Base-by-base conservation (phyloP, 495 filamentous ascomycete genomes). In the Xylaria intraflava region DNA sequence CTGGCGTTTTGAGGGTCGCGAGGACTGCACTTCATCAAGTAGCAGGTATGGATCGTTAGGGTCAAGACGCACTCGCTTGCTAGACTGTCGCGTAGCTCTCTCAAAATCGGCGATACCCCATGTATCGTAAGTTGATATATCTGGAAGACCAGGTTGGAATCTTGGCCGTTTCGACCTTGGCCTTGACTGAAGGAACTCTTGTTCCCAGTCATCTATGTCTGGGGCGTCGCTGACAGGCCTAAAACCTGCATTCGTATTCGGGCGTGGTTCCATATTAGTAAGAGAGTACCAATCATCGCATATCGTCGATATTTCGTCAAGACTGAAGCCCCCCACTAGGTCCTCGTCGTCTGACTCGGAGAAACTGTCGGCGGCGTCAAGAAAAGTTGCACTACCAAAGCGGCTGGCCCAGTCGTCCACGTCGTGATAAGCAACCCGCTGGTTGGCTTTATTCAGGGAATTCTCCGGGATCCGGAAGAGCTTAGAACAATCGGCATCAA, bases 21-120 rank as follows among this genome's bases (percentile, higher is more conserved):
- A 70, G 1, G 69, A 73, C 33, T 83, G 80, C 9, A 64, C 57
- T n/a, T 68, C 67, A 2, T 90, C 85, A 23, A 97, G 75, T 1
- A 99, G 77, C 23, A 99, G 79, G 56, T 89, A 80, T 0, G 89
- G 89, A 64, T 99, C 93, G 57, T 91, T 90, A 56, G 95, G 77
- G 59, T 97, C 90, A n/a, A 99, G 78, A 1, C 80, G 79, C 39
- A 94, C 83, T 30, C 77, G 82, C 65, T 88, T 89, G 22, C 86
- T 83, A 52, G 90, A 70, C 53, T 81, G 80, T 3, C 83, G 72
- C 4, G 86, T 88, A 14, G 80, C 78, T 60, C 83, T 76, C 46
- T 77, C 69, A 29, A 81, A 79, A 55, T 73, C 62, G 47, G 81
- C 77, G 41, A 83, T 67, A 54, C 72, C 60, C 45, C 72, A 62